These are phyloP conservation scores for Athelia psychrophila DNA, from an alignment of 1,284 basidiomycete genomes.

Conservation along the genomic window DNA sequence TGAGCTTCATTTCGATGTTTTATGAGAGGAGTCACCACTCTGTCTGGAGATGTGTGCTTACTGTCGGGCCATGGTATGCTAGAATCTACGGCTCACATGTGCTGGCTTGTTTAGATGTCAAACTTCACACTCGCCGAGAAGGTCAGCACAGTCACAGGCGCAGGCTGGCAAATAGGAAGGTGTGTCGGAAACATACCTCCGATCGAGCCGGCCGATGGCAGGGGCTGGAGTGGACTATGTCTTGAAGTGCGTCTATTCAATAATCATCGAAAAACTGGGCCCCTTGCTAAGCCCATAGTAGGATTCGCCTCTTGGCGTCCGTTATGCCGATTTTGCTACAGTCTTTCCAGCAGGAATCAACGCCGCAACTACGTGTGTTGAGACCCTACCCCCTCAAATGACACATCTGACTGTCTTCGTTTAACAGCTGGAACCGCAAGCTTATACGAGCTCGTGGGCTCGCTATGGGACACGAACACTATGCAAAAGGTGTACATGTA, in stretches of 20 bases:
- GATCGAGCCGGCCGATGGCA: slow-evolving; percentile 30
- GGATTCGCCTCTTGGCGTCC: slow-evolving; percentile 56
- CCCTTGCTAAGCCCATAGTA: slow-evolving; percentile 17
- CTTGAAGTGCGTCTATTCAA: slow-evolving; percentile 38
- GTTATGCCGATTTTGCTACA: slow-evolving; percentile 52
- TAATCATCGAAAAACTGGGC: slow-evolving; percentile 1
- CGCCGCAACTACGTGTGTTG: slow-evolving; percentile 46
- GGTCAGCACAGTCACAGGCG: slow-evolving; percentile 50
- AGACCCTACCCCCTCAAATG: background rate
- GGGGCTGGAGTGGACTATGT: slow-evolving; percentile 61
- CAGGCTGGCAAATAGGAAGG: slow-evolving; percentile 55
- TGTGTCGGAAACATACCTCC: slow-evolving; percentile 55
- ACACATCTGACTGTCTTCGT: background rate
- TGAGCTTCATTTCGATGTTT: background rate
- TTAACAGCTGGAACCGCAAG: slow-evolving; percentile 50
- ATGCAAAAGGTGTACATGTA: slow-evolving; percentile 78
- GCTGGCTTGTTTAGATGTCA: slow-evolving; percentile 29
- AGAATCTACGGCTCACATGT: slow-evolving; percentile 1
- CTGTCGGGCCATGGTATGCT: background rate
- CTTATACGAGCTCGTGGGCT: slow-evolving; percentile 72
- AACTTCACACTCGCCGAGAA: slow-evolving; percentile 48
- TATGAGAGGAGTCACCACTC: slow-evolving; percentile 1
- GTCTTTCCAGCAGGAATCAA: slow-evolving; percentile 62
- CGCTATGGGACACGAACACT: slow-evolving; percentile 77
- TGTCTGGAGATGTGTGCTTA: background rate